Conservation (phyloP, 164 flowering plant genomes). For the Saururus chinensis region DNA sequence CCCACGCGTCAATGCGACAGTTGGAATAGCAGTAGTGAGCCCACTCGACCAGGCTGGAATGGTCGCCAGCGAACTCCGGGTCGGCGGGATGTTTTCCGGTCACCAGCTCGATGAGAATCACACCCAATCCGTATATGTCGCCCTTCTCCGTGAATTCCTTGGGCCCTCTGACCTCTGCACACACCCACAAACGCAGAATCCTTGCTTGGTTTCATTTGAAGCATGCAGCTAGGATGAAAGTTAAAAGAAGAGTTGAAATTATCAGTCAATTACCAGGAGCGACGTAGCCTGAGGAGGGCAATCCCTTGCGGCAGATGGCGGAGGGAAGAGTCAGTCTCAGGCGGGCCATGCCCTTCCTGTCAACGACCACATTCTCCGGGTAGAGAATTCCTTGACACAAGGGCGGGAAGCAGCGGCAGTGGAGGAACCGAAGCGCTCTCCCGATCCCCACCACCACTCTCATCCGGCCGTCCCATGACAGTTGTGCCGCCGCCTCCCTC, state of each 20-base stretch:
- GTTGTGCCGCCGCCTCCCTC: conserved; percentile 20
- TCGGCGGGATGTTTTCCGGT: conserved; percentile 54
- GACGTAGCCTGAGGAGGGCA: conserved; percentile 34
- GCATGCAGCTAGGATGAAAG: not conserved
- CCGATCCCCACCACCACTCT: conserved; percentile 48
- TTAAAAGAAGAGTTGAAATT: not conserved
- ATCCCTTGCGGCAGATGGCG: conserved; percentile 17
- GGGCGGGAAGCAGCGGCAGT: conserved; percentile 29
- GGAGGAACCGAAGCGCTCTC: conserved; percentile 46
- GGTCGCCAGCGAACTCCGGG: conserved; percentile 30
- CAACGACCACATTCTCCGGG: conserved; percentile 39
- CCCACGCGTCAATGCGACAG: conserved; percentile 64
- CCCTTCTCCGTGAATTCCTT: conserved; percentile 35
- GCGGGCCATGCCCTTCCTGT: conserved; percentile 38
- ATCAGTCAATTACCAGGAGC: conserved; percentile 47
- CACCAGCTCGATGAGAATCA: conserved; percentile 55
- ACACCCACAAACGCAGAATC: not conserved
- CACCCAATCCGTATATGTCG: conserved; percentile 61
- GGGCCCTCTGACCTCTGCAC: conserved; percentile 41
- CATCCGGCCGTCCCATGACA: conserved; percentile 43
- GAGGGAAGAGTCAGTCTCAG: conserved; percentile 33
- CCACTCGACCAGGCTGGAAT: conserved; percentile 57
- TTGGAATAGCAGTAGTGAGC: conserved; percentile 73
- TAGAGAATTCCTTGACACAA: conserved; percentile 30
- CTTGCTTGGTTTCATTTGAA: not conserved